phyloP scores from a whole-genome alignment of 768 basidiomycete species.

The Crepidotus variabilis region DNA sequence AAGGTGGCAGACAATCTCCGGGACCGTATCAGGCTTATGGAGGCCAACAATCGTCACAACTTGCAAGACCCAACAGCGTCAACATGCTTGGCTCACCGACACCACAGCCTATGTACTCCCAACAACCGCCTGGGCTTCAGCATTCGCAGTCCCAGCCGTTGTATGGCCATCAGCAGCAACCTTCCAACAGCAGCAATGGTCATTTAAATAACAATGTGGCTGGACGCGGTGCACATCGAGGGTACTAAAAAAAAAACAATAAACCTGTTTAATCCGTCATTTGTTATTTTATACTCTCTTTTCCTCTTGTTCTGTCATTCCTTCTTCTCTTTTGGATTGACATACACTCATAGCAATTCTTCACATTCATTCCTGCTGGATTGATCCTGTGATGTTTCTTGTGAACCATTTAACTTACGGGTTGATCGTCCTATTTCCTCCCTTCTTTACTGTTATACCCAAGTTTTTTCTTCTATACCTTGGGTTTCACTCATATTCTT shows the following conservation, averaged over 20 bases:
- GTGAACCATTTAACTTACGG: too few relatives aligned
- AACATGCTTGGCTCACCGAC: slow-evolving; percentile 2
- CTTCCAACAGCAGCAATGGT: slow-evolving; percentile 21
- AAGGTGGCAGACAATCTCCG: slow-evolving; percentile 7
- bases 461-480: too few relatives aligned
- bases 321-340: too few relatives aligned
- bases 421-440: too few relatives aligned
- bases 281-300: slow-evolving; percentile 9
- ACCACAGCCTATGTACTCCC: slow-evolving; percentile 13
- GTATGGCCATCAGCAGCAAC: slow-evolving; percentile 24
- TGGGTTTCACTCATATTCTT: too few relatives aligned
- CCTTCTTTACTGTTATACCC: too few relatives aligned
- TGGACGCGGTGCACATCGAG: slow-evolving; percentile 37
- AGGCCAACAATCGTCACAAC: slow-evolving; percentile 16
- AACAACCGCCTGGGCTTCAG: slow-evolving; percentile 15
- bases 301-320: slow-evolving; percentile 1
- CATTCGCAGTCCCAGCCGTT: slow-evolving; percentile 22
- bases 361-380: neutral
- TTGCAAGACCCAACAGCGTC: slow-evolving; percentile 5
- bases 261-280: slow-evolving; percentile 1
- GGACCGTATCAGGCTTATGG: slow-evolving; percentile 19
- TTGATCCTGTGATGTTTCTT: too few relatives aligned
- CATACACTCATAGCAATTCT: neutral
- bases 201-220: slow-evolving; percentile 27
- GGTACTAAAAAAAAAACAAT: slow-evolving; percentile 11